Evolutionary conservation across 169 alveolate genomes (phyloP).

Genomic region (Fabrea salina): DNA sequence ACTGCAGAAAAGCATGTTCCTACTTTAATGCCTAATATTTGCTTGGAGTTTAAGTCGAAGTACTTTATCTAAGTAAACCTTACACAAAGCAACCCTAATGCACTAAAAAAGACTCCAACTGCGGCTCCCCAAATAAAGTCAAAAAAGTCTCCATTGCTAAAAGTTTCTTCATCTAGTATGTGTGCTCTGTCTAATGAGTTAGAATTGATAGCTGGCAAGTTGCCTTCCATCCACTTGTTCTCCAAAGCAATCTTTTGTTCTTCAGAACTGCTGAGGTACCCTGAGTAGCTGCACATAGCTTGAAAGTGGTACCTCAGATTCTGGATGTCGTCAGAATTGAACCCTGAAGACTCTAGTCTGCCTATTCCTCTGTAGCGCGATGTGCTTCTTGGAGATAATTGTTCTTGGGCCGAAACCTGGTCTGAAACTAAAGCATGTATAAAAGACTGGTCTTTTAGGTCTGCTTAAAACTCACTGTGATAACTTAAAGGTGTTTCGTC

Average conservation of each 20-base stretch:
- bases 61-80: not conserved
- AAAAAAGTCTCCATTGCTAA: constrained; percentile 2
- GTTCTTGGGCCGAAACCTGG: not conserved
- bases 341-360: constrained; percentile 18
- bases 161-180: not conserved
- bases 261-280: not conserved
- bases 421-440: constrained; percentile 8
- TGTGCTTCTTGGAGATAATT: not conserved
- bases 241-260: constrained; percentile 23
- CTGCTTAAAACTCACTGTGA: not conserved
- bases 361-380: not conserved
- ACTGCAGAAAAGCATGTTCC: too few species aligned
- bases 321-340: not conserved
- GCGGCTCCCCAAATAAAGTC: constrained; percentile 5
- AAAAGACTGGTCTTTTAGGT: not conserved
- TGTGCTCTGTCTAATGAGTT: not conserved
- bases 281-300: constrained; percentile 26
- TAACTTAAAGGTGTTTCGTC: not conserved
- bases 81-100: not conserved
- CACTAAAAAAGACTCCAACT: constrained; percentile 7
- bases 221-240: constrained; percentile 28
- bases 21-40: not conserved
- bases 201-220: constrained; percentile 18
- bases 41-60: not conserved
- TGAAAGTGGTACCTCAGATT: constrained; percentile 26